Evolutionary conservation across 257 asterid species (phyloP), one percentile per base, ranked within the genome.

Genomic region (Solanum pennellii): DNA sequence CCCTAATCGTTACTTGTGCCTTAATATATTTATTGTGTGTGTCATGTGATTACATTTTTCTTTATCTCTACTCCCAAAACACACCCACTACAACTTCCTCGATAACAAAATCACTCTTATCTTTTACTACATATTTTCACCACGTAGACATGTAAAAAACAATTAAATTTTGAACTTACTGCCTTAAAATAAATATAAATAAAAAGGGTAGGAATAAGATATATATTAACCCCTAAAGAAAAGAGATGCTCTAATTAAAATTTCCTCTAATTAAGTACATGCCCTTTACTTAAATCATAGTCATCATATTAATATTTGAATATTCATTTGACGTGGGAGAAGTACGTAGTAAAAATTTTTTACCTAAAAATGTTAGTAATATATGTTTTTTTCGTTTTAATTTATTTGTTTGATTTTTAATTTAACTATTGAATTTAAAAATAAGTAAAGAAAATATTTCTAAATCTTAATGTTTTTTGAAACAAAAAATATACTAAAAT

Each of bases 1-100:
- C 91, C 88, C 92, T 87, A 90, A 82, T 91, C 79, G 90, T 89
- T 83, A 82, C 37, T 87, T 86, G 91, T 87, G 94, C 91, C 75
- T 29, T 69, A 45, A 14, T 87, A 45, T 88, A 39, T 39, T 86
- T 56, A 56, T 56, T 56, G 65, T 56, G 11, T 52, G n/a, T 52
- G 86, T 89, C 95, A 93, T 90, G 95, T 90, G 94, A 87, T 87
- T 69, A 20, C 83, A 60, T 88, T 39, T 88, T 87, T 82, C 87
- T 89, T 89, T 42, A 88, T 91, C 92, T 91, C 97, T 87, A 86
- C 89, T 95, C 96, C 98, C 97, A 88, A 95, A 92, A 94, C 92
- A 74, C 89, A 86, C 90, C 98, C 97, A 95, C 98, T 87, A 88
- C 23, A n/a, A 85, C 75, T 88, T 90, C 90, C 98, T 94, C 93